phyloP scores from a whole-genome alignment of 345 rosid genomes.

The Ricinus communis region DNA sequence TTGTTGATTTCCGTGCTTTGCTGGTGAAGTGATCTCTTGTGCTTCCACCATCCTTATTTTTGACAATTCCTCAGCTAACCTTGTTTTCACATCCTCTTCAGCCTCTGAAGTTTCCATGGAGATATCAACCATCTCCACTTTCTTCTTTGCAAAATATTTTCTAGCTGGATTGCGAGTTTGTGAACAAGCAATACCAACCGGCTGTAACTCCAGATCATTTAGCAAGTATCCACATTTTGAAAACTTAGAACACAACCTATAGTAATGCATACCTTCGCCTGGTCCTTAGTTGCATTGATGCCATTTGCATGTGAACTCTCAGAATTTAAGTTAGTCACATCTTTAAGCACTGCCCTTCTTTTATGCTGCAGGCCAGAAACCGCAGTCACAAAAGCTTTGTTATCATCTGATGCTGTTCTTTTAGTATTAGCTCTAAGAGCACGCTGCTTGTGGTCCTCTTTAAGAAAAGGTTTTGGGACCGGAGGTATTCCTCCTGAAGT shows the following conservation, averaged over 20 bases:
- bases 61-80: slow-evolving; percentile 71
- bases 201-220: slow-evolving; percentile 4
- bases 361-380: slow-evolving; percentile 50
- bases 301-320: slow-evolving; percentile 35
- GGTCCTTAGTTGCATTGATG: slow-evolving; percentile 39
- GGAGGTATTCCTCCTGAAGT: slow-evolving; percentile 42
- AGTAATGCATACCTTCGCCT: slow-evolving; percentile 39
- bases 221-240: slow-evolving; percentile 4
- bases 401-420: slow-evolving; percentile 53
- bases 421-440: slow-evolving; percentile 37
- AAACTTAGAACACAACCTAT: slow-evolving; percentile 11
- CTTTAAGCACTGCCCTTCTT: slow-evolving; percentile 77
- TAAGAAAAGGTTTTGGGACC: slow-evolving; percentile 56
- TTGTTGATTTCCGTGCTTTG: slow-evolving; percentile 28
- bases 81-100: slow-evolving; percentile 52
- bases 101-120: slow-evolving; percentile 35
- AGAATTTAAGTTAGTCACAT: slow-evolving; percentile 55
- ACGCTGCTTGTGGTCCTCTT: slow-evolving; percentile 62
- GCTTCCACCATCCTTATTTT: slow-evolving; percentile 68
- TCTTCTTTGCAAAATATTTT: slow-evolving; percentile 36
- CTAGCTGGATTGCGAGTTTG: slow-evolving; percentile 47
- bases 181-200: slow-evolving; percentile 26
- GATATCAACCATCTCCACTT: slow-evolving; percentile 28
- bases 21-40: slow-evolving; percentile 31
- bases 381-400: slow-evolving; percentile 34